Evolutionary conservation across 106 monocot genomes (phyloP), one percentile per base, ranked within the genome.

Genomic region (Acanthochlamys bracteata): DNA sequence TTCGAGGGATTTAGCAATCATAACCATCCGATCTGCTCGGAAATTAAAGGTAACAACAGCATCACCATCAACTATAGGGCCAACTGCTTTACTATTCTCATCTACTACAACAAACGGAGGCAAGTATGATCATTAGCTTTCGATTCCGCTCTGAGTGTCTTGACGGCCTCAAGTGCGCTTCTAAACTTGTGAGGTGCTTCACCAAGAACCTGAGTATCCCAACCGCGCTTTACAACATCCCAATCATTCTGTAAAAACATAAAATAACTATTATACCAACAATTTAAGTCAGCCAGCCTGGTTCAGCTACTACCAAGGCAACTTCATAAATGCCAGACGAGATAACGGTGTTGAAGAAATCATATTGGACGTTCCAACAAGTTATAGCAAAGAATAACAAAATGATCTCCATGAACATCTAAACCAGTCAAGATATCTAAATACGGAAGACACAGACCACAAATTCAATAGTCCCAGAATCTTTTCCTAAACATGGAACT

Each of bases 121-220:
- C 63, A 96, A 65, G 65, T 91, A 91, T 96, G 96, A 51, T 96
- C 96, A 63, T 46, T 91, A 20, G 70, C 74, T 20, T 91, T 85
- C 0, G 88, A 79, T 7, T 72, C 78, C 67, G 73, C 77, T 57
- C 96, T 84, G 20, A 96, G 72, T 42, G 75, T 82, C 73, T 90
- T 96, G 42, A 96, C 91, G 62, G 96, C 96, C 75, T 91, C 91
- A 27, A 96, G 63, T 61, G 91, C 88, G 74, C 61, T 81, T 25
- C 42, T 66, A 51, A 96, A 96, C 45, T 91, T 84, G 83, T 88
- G 68, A 19, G 96, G 96, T 61, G 96, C 96, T 75, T 91, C 85
- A 70, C 96, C 96, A 74, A 96, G 96, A 72, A 96, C 91, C 43
- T 96, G 96, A 56, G 96, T 90, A 81, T 96, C 87, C 90, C 96